Percentiles rank a stretch among this genome's conserved stretches.
phyloP scores from a whole-genome alignment of 129 eudicot genomes.

The Flaveria sonorensis region DNA sequence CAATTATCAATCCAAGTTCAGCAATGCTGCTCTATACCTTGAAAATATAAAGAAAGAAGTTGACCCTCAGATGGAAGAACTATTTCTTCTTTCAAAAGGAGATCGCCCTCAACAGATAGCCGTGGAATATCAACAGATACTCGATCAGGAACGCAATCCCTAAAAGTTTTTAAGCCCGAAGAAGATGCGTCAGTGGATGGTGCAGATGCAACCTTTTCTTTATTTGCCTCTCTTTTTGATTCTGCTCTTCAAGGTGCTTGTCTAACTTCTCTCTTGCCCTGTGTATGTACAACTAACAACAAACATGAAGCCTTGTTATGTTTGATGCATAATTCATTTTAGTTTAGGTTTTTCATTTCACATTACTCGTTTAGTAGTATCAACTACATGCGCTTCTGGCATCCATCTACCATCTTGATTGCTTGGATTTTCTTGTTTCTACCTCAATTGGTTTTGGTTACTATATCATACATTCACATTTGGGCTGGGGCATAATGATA shows the following conservation, averaged over 20 bases:
- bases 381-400: too few relatives aligned
- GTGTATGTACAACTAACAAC: background rate
- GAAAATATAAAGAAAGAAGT: slow-evolving; percentile 79
- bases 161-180: slow-evolving; percentile 63
- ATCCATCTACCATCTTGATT: too few relatives aligned
- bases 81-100: slow-evolving; percentile 59
- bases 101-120: slow-evolving; percentile 53
- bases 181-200: slow-evolving; percentile 49
- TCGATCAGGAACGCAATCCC: slow-evolving; percentile 50
- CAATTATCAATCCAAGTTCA: slow-evolving; percentile 54
- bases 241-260: slow-evolving; percentile 86
- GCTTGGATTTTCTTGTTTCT: too few relatives aligned
- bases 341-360: background rate
- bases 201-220: slow-evolving; percentile 58
- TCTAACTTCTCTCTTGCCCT: background rate
- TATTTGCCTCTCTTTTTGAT: slow-evolving; percentile 83
- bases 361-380: background rate
- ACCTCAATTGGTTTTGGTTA: too few relatives aligned
- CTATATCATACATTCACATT: too few relatives aligned
- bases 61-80: slow-evolving; percentile 50
- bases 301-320: background rate
- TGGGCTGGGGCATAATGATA: too few relatives aligned
- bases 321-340: background rate
- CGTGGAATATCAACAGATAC: slow-evolving; percentile 44
- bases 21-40: slow-evolving; percentile 79